Evolutionary conservation across 345 rosid genomes (phyloP), one percentile per base, ranked within the genome.

Genomic region (Eucalyptus pumila): DNA sequence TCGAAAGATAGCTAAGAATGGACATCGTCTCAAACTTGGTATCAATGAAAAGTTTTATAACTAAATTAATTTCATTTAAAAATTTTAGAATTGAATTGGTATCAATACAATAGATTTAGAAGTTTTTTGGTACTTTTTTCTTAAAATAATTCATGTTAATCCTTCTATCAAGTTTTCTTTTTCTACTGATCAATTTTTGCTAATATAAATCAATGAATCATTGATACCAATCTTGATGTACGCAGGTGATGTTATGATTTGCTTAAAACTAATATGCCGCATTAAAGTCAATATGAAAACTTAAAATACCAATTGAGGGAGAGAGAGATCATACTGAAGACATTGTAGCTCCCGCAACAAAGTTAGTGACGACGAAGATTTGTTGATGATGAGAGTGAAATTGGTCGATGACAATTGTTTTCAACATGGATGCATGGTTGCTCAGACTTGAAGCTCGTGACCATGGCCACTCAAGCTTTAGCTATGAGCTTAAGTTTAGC

Each of bases 1-100:
- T 21, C 5, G 0, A 0, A 52, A 19, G 26, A 52, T 52, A 21
- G 26, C 26, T 52, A 0, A 52, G 0, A 52, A 52, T 52, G 58
- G 58, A 21, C 26, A 52, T 52, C 21, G 11, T 52, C 26, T 52
- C 26, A 52, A 52, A 52, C 0, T 52, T 52, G 11, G 26, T 52
- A 19, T 1, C 2, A 52, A 52, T 19, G 11, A 52, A 52, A 2
- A 52, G 2, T 52, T 52, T 19, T 52, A 52, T 0, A 52, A 52
- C 26, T 52, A 52, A 52, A 52, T 21, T 52, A 51, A 51, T 51
- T 51, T 51, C 0, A 51, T 51, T 51, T 0, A 51, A 51, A 51
- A 2, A 1, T 17, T 17, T 51, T 17, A 7, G 1, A 0, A 51
- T 50, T 50, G 17, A 50, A 50, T 50, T 50, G 0, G 7, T 50